Conservation (phyloP, 2,329 filamentous ascomycete genomes). For the Fusarium dlaminii region DNA sequence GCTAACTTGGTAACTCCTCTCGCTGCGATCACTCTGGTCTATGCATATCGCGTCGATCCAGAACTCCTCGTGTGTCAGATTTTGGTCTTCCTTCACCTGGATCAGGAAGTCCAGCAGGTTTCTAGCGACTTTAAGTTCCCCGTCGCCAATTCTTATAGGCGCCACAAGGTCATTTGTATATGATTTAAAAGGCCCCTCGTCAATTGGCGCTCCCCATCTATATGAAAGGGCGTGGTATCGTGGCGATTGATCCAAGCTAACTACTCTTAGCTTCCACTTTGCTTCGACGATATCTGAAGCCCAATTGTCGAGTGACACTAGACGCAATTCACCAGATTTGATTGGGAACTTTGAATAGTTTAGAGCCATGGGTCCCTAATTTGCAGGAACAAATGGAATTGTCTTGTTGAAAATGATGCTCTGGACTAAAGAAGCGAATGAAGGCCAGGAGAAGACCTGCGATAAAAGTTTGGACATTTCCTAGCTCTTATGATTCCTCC, state of each 20-base stretch:
- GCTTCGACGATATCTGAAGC: background rate
- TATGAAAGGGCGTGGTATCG: background rate
- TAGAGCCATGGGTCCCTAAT: background rate
- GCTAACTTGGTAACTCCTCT: background rate
- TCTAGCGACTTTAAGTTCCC: background rate
- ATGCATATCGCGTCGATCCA: background rate
- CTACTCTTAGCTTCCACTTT: background rate
- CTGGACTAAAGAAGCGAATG: background rate
- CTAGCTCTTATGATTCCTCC: background rate
- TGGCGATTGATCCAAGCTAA: background rate
- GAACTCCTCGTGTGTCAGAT: background rate
- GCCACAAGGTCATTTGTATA: background rate
- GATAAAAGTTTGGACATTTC: too few species aligned
- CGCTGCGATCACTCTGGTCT: background rate
- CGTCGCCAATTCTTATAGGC: background rate
- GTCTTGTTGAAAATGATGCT: accelerated
- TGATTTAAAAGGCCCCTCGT: background rate
- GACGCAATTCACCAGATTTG: background rate
- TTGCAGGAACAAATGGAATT: accelerated
- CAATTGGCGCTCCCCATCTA: background rate
- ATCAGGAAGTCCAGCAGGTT: background rate
- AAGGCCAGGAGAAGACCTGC: too few species aligned
- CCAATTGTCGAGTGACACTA: background rate
- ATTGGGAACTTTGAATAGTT: background rate
- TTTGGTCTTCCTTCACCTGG: background rate